phyloP scores from a whole-genome alignment of 108 stramenopile species.

The Skeletonema menzelii region DNA sequence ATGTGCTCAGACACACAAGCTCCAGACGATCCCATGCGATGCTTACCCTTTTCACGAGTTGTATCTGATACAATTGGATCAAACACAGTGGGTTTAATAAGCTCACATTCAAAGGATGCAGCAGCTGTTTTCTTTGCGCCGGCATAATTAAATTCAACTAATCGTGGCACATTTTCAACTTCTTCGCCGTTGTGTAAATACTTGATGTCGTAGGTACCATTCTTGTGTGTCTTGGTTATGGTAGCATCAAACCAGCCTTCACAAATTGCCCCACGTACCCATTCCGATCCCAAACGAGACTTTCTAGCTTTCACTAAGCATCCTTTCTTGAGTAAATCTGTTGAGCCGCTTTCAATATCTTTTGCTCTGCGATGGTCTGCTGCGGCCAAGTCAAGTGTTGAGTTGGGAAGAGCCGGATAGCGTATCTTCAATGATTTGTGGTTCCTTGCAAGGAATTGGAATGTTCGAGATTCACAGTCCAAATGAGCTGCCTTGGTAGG shows the following conservation, averaged over 20 bases:
- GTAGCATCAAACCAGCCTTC: slow-evolving; percentile 84
- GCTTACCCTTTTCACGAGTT: slow-evolving; percentile 40
- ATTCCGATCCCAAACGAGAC: slow-evolving; percentile 67
- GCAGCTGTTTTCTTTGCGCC: slow-evolving; percentile 52
- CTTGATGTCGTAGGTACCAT: slow-evolving; percentile 64
- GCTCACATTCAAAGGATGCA: slow-evolving; percentile 54
- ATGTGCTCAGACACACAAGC: slow-evolving; percentile 85
- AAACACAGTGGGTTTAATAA: slow-evolving; percentile 65
- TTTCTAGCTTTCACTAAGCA: slow-evolving; percentile 67
- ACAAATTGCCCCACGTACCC: slow-evolving; percentile 76
- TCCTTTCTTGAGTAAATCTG: slow-evolving; percentile 45
- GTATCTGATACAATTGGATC: slow-evolving; percentile 79
- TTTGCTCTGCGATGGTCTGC: slow-evolving; percentile 50
- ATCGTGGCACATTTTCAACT: slow-evolving; percentile 61
- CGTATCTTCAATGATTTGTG: slow-evolving; percentile 68
- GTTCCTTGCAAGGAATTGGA: slow-evolving; percentile 91
- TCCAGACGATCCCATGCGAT: slow-evolving; percentile 79
- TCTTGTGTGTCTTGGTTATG: slow-evolving; percentile 55
- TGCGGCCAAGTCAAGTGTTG: slow-evolving; percentile 64
- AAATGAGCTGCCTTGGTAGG: slow-evolving; percentile 87
- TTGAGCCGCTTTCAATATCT: slow-evolving; percentile 24
- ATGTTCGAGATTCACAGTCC: slow-evolving; percentile 78
- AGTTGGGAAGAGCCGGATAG: slow-evolving; percentile 56
- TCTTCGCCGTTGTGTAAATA: slow-evolving; percentile 63
- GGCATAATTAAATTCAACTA: slow-evolving; percentile 61